Base-by-base conservation (phyloP, 352 stramenopile species). In the Globisporangium echinulatum region DNA sequence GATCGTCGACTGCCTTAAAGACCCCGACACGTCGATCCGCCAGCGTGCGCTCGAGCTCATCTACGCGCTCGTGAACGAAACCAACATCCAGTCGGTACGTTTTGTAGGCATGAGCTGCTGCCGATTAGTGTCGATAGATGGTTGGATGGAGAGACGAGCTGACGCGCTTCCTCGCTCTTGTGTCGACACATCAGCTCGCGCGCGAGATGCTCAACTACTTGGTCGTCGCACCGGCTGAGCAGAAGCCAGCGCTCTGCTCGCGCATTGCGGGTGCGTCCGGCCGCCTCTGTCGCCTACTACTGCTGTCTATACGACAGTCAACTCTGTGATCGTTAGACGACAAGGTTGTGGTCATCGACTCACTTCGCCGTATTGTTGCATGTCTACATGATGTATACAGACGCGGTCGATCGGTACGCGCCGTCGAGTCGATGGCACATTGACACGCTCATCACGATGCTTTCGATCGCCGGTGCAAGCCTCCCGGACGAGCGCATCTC, bases 131-230 rank as follows among this genome's bases (percentile, higher is more conserved):
- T 33, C 25, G 25, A 33, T 54, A 44, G 7, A 19, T 50, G 17
- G 39, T 19, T 19, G 38, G 15, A 6, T 47, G 7, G 42, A 14
- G 7, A 52, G 13, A 13, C 13, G 17, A 6, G 9, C 17, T 52
- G 25, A 36, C 19, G 9, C 15, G n/a, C 7, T 54, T 5, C 5
- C 36, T 33, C 49, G 19, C 5, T 25, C 25, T 62, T 39, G 4
- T 70, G 59, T 66, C 25, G 25, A 33, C 25, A 33, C 25, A 33
- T 33, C 25, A 88, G 63, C 81, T 99, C 8, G 96, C 96, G 33
- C 87, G 94, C 9, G 98, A 99, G 73, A 95, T 99, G 71, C 87
- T 99, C 36, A 99, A 99, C 80, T 99, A 99, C 71, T 79, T 99
- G 0, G 96, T 99, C 0, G 88, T 99, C 11, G 97, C 96, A 52